Evolutionary conservation across 2,329 filamentous ascomycete genomes (phyloP).

Genomic region (Colletotrichum acutatum): DNA sequence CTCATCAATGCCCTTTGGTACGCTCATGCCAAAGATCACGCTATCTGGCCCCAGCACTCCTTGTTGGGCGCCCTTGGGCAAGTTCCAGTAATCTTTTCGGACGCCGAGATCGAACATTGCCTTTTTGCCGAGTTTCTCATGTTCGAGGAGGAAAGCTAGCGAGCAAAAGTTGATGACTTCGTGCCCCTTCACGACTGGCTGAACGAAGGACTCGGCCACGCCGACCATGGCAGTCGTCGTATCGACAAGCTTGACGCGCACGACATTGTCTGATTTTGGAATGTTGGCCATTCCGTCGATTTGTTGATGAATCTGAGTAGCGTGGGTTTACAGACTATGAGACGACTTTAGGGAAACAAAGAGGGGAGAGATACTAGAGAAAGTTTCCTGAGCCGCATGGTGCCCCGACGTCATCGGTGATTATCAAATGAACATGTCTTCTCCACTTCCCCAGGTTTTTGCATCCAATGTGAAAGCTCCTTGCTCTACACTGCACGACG

Average conservation of each 20-base stretch:
- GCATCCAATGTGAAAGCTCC: neutral
- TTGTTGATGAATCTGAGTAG: neutral
- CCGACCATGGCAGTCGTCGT: slow-evolving; percentile 33
- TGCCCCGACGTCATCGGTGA: slow-evolving; percentile 22
- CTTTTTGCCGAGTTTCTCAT: slow-evolving; percentile 29
- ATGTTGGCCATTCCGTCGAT: slow-evolving; percentile 13
- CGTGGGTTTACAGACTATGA: neutral
- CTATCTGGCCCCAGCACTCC: slow-evolving; percentile 17
- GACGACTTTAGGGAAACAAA: neutral
- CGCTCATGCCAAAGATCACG: slow-evolving; percentile 27
- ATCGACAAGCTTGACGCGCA: slow-evolving; percentile 36
- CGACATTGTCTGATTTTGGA: slow-evolving; percentile 29
- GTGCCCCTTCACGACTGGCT: slow-evolving; percentile 34
- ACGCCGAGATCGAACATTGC: slow-evolving; percentile 35
- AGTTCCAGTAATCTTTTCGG: slow-evolving; percentile 37
- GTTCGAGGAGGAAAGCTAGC: slow-evolving; percentile 36
- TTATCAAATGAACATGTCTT: neutral
- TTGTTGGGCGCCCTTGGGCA: neutral
- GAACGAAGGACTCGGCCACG: slow-evolving; percentile 29
- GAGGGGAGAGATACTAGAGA: neutral
- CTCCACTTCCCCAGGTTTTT: slow-evolving; percentile 17
- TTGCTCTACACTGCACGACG: neutral
- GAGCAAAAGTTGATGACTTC: slow-evolving; percentile 37
- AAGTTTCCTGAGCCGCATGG: neutral
- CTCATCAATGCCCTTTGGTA: slow-evolving; percentile 35